Percentiles rank a stretch among this genome's conserved stretches.
These are phyloP conservation scores for Fraxinus sp. DNA, from an alignment of 305 asterid species.

Conservation along the genomic window DNA sequence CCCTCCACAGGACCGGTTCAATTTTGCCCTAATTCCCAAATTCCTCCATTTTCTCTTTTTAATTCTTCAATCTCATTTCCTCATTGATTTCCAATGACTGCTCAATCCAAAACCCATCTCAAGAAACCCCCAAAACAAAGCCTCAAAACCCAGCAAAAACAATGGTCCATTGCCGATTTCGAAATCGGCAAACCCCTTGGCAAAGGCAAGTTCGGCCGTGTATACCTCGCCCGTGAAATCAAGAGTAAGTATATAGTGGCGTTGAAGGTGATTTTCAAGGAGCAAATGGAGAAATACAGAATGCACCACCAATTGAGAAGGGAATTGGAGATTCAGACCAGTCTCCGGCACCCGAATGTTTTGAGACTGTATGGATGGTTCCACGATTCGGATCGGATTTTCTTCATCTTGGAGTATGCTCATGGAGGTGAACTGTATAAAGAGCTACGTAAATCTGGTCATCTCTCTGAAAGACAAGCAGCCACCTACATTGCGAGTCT, in stretches of 20 bases:
- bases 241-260: constrained; percentile 80
- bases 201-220: constrained; percentile 85
- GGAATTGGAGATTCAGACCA: constrained; percentile 84
- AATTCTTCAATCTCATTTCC: background rate
- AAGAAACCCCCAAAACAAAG: constrained; percentile 37
- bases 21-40: background rate
- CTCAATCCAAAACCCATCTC: background rate
- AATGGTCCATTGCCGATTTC: constrained; percentile 75
- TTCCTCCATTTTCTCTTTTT: background rate
- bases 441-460: constrained; percentile 55
- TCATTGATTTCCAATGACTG: background rate
- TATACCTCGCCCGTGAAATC: constrained; percentile 87
- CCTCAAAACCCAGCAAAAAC: constrained; percentile 26
- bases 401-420: constrained; percentile 80
- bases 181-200: constrained; percentile 89
- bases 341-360: constrained; percentile 75
- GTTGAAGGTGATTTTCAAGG: constrained; percentile 77
- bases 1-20: background rate
- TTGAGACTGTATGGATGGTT: constrained; percentile 83
- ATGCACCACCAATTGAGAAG: constrained; percentile 73
- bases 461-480: constrained; percentile 66
- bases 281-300: constrained; percentile 73
- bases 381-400: constrained; percentile 66
- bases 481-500: constrained; percentile 80
- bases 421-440: constrained; percentile 76